Percentiles rank a stretch among this genome's conserved stretches.
These are phyloP conservation scores for Daucus carota DNA, from an alignment of 129 eudicot genomes.

Conservation along the genomic window DNA sequence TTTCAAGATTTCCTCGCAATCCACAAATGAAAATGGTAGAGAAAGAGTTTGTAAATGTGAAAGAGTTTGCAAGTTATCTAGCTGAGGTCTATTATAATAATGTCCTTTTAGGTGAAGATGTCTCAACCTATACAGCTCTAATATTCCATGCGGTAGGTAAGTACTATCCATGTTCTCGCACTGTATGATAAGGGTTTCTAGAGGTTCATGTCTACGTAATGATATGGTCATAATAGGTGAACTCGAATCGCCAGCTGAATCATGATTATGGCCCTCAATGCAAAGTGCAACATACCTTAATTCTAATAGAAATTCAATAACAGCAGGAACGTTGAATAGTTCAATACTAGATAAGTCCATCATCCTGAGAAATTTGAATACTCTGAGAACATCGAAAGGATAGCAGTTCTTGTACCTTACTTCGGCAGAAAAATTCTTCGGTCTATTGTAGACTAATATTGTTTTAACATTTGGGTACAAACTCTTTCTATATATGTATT, in stretches of 20 bases:
- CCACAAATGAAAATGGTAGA: too few species aligned
- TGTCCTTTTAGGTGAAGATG: too few species aligned
- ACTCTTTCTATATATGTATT: not conserved
- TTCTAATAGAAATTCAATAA: not conserved
- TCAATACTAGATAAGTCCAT: not conserved
- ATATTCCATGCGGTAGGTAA: not conserved
- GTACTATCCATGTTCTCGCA: too few species aligned
- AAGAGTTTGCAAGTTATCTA: too few species aligned
- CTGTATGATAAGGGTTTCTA: not conserved
- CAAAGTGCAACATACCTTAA: not conserved
- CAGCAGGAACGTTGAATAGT: not conserved
- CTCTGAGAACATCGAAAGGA: not conserved
- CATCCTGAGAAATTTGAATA: not conserved
- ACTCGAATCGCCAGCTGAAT: not conserved
- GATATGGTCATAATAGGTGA: fast-evolving
- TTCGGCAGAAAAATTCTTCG: not conserved
- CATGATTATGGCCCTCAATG: not conserved
- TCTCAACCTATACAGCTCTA: not conserved
- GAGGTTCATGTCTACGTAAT: not conserved
- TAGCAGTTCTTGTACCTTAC: not conserved
- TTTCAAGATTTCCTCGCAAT: too few species aligned
- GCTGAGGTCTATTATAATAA: too few species aligned
- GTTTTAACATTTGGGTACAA: not conserved
- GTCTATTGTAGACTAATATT: not conserved
- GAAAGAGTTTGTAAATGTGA: too few species aligned